These are phyloP conservation scores for Sporothrix phasma DNA, from an alignment of 2,329 filamentous ascomycete genomes.

Conservation along the genomic window DNA sequence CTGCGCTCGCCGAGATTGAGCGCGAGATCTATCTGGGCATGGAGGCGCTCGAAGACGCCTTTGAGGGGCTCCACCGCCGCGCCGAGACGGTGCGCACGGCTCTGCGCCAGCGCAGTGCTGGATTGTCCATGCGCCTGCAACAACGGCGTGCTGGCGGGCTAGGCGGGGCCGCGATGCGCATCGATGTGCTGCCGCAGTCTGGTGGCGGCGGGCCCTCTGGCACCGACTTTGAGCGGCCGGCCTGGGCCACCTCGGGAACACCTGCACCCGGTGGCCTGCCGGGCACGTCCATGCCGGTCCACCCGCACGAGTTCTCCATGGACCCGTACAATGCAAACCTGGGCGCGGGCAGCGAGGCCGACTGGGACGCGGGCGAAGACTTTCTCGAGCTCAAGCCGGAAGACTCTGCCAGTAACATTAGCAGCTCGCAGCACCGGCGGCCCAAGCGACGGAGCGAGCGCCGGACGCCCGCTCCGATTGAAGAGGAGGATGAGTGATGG, in stretches of 20 bases:
- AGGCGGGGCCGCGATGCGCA: slow-evolving; percentile 31
- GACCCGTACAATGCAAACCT: slow-evolving; percentile 12
- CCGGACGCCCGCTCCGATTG: slow-evolving; percentile 61
- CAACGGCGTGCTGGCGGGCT: slow-evolving; percentile 36
- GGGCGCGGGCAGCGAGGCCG: slow-evolving; percentile 35
- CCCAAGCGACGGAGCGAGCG: slow-evolving; percentile 60
- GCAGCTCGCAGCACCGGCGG: slow-evolving; percentile 55
- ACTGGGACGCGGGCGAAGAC: slow-evolving; percentile 50
- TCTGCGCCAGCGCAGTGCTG: slow-evolving; percentile 72
- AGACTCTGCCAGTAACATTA: slow-evolving; percentile 73
- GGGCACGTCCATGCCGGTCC: slow-evolving; percentile 18
- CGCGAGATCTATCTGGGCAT: slow-evolving; percentile 88
- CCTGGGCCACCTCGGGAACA: slow-evolving; percentile 29
- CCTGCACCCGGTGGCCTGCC: slow-evolving; percentile 3
- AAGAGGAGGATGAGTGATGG: slow-evolving; percentile 49
- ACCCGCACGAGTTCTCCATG: slow-evolving; percentile 11
- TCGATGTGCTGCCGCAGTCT: slow-evolving; percentile 44
- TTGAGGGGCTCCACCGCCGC: slow-evolving; percentile 78
- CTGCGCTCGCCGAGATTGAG: slow-evolving; percentile 80
- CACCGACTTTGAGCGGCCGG: slow-evolving; percentile 35
- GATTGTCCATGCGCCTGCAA: slow-evolving; percentile 56
- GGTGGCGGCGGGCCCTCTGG: slow-evolving; percentile 25
- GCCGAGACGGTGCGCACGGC: slow-evolving; percentile 72
- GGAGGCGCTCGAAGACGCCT: slow-evolving; percentile 89
- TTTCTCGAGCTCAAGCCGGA: slow-evolving; percentile 59